Percentiles rank a stretch among this genome's conserved stretches.
These are phyloP conservation scores for Arachis hypogaea DNA, from an alignment of 306 rosid species.

Conservation along the genomic window DNA sequence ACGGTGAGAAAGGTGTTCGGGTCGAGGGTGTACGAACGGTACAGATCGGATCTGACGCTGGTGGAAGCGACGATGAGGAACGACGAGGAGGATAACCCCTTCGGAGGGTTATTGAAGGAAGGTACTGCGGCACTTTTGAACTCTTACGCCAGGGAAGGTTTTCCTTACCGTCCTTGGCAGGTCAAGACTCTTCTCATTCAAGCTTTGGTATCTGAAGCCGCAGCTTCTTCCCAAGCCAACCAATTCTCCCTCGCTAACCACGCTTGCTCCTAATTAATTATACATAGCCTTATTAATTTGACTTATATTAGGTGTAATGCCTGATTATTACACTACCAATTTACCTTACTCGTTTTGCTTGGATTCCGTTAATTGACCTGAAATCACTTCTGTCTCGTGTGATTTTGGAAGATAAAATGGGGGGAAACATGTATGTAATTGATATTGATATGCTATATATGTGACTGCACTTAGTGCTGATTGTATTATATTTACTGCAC, in stretches of 20 bases:
- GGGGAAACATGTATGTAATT: no score
- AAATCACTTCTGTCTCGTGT: conserved; percentile 2
- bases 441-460: no score
- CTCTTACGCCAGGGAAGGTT: conserved; percentile 70
- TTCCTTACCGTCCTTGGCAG: conserved; percentile 77
- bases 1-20: conserved; percentile 84
- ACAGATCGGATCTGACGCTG: conserved; percentile 76
- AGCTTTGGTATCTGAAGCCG: conserved; percentile 62
- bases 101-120: conserved; percentile 68
- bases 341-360: not conserved
- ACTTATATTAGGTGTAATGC: no score
- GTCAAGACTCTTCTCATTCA: conserved; percentile 83
- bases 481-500: no score
- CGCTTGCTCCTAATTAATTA: conserved; percentile 50
- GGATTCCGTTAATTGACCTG: not conserved
- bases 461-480: no score
- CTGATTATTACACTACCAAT: no score
- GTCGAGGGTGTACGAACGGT: conserved; percentile 68
- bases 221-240: conserved; percentile 64
- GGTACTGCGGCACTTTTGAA: conserved; percentile 75
- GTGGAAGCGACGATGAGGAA: conserved; percentile 66
- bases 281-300: no score
- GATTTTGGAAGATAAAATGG: not conserved
- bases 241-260: conserved; percentile 65
- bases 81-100: conserved; percentile 56